Base-by-base conservation (phyloP, 371 early-diverging fungal species). In the Mucor sp. region DNA sequence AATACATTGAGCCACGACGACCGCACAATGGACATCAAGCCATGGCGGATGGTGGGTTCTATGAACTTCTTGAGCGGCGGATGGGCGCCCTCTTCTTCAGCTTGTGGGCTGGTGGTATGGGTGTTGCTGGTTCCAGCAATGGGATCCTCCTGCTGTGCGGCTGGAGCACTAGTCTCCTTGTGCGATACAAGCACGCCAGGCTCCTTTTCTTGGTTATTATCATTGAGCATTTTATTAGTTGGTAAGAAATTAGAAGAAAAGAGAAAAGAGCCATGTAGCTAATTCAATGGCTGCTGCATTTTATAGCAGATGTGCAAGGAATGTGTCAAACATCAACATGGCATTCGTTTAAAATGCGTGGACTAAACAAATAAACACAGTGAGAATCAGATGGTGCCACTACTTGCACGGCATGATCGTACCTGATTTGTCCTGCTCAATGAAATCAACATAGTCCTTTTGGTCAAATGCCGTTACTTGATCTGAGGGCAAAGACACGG, bases 1-100 rank as follows among this genome's bases (percentile, higher is more conserved):
- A 93, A 72, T 15, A 89, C 53, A 67, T 93, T 93, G 59, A 92
- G 66, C 79, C 78, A 87, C 19, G 87, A 85, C 39, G 84, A 83
- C 28, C 82, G 72, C 15, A 89, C 59, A 25, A 90, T 75, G 14
- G 83, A 68, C 58, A 74, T 71, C 15, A 80, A 59, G 17, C 85
- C 81, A 56, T 71, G 58, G 3, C 21, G 28, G 9, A 64, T 44
- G 14, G 75, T 80, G 6, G 80, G 75, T 6, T 69, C 74, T 21
- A n/a, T 44, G 23, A 47, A 48, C 27, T 60, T 60, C 44, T 25
- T 43, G 17, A 35, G 62, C 23, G 33, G 19, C n/a, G 19, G 15
- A 14, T 37, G 2, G 8, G 27, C 28, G 33, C 19, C 33, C 32
- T n/a, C 33, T 5, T 58, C 23, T 9, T 58, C 58, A 19, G 23